Evolutionary conservation across 179 eudicot species (phyloP).

Genomic region (Silene vulgaris): DNA sequence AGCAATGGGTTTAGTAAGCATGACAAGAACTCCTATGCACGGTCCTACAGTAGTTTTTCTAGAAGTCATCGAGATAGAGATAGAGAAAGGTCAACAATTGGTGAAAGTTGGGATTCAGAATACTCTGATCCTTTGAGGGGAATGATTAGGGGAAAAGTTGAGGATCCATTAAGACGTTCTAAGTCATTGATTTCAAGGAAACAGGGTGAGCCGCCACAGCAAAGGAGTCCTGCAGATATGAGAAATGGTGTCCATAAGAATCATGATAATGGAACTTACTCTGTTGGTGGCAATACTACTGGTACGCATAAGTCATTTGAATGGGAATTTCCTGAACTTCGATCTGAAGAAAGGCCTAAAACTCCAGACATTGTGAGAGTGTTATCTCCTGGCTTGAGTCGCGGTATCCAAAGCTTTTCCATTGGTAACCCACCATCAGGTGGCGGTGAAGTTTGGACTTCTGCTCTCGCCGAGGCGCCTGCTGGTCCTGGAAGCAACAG

Average conservation of each 20-base stretch:
- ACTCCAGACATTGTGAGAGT: constrained; percentile 51
- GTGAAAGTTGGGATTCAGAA: constrained; percentile 44
- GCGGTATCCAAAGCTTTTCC: constrained; percentile 46
- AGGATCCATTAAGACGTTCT: constrained; percentile 55
- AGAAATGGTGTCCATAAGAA: constrained; percentile 33
- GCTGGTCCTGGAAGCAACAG: constrained; percentile 41
- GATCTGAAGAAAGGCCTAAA: constrained; percentile 55
- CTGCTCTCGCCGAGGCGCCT: constrained; percentile 76
- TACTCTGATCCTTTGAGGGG: constrained; percentile 42
- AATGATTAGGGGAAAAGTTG: constrained; percentile 37
- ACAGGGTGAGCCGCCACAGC: constrained; percentile 39
- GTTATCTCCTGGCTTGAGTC: constrained; percentile 63
- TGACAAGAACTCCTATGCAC: constrained; percentile 32
- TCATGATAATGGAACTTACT: constrained; percentile 27
- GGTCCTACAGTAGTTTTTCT: constrained; percentile 53
- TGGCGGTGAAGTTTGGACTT: constrained; percentile 64
- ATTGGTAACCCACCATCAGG: constrained; percentile 39
- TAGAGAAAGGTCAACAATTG: constrained; percentile 37
- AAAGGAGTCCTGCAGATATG: constrained; percentile 32
- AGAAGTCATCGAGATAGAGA: constrained; percentile 55
- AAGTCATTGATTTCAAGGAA: constrained; percentile 55
- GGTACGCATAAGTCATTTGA: constrained; percentile 55
- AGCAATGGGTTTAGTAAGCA: constrained; percentile 45
- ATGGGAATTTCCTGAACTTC: constrained; percentile 64
- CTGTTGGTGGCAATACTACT: constrained; percentile 24